These are phyloP conservation scores for Aspergillus tamarii DNA, from an alignment of 2,329 filamentous ascomycete species.

Conservation along the genomic window DNA sequence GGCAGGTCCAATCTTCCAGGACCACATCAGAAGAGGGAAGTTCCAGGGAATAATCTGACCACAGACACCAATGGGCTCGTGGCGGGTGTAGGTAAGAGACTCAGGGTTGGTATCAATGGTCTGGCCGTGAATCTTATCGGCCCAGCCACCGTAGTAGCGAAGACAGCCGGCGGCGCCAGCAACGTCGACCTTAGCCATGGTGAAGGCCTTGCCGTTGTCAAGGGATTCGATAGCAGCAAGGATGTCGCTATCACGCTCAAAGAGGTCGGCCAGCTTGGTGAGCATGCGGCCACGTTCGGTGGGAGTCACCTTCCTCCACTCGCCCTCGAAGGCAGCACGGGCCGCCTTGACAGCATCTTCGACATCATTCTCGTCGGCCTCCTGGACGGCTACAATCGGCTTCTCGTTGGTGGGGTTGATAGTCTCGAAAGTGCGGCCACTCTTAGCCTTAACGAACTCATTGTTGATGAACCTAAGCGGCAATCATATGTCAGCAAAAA, in stretches of 20 bases:
- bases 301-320: conserved; percentile 70
- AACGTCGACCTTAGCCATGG: conserved; percentile 69
- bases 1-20: conserved; percentile 17
- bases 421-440: conserved; percentile 89
- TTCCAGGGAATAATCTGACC: conserved; percentile 92
- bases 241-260: conserved; percentile 75
- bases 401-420: conserved; percentile 87
- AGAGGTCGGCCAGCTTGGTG: conserved; percentile 75
- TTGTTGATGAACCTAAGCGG: conserved; percentile 47
- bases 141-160: conserved; percentile 89
- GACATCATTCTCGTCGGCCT: conserved; percentile 80
- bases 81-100: conserved; percentile 81
- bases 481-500: background rate
- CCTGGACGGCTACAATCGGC: conserved; percentile 78
- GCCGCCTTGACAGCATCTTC: conserved; percentile 80
- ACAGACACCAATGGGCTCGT: conserved; percentile 79
- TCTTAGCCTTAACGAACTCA: conserved; percentile 72
- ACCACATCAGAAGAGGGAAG: conserved; percentile 63
- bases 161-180: conserved; percentile 68
- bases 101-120: conserved; percentile 77
- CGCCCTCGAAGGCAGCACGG: conserved; percentile 79
- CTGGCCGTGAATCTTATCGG: conserved; percentile 92
- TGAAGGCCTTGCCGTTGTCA: conserved; percentile 54
- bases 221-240: conserved; percentile 83
- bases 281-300: conserved; percentile 70